Conservation (phyloP, 1,139 yeast genomes). For the Nakaseomyces sp. region DNA sequence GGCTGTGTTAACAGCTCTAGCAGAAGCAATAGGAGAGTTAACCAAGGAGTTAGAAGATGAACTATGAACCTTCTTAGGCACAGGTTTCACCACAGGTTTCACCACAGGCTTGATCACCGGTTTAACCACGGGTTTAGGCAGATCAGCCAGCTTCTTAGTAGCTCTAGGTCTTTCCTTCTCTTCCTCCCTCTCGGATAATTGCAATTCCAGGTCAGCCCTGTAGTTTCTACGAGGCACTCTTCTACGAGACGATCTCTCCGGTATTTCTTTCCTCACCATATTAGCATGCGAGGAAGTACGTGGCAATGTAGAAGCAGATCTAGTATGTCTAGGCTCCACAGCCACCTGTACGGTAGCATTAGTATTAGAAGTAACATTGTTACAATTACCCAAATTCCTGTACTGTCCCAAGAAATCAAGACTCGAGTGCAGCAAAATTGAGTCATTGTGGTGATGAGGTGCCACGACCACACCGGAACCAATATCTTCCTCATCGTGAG, state of each 20-base stretch:
- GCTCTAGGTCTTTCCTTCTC: not conserved
- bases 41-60: not conserved
- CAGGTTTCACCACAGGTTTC: not conserved
- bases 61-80: too few relatives aligned
- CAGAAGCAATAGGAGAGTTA: slow-evolving; percentile 25
- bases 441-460: not conserved
- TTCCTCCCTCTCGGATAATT: not conserved
- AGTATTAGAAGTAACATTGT: too few relatives aligned
- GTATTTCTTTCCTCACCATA: not conserved
- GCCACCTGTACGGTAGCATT: not conserved
- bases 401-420: slow-evolving; percentile 1
- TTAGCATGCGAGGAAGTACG: not conserved
- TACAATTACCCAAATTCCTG: not conserved
- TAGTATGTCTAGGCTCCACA: not conserved
- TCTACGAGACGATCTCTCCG: not conserved
- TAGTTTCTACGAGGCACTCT: slow-evolving; percentile 5
- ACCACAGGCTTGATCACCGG: too few relatives aligned
- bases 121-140: not conserved
- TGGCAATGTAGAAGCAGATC: not conserved
- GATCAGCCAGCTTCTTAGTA: not conserved
- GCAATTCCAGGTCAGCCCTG: not conserved
- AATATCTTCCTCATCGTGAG: not conserved
- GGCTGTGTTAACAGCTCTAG: slow-evolving; percentile 15
- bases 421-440: not conserved
- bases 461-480: not conserved